Evolutionary conservation across 768 basidiomycete genomes (phyloP), one percentile per base, ranked within the genome.

Genomic region (Daedaleopsis sinensis): DNA sequence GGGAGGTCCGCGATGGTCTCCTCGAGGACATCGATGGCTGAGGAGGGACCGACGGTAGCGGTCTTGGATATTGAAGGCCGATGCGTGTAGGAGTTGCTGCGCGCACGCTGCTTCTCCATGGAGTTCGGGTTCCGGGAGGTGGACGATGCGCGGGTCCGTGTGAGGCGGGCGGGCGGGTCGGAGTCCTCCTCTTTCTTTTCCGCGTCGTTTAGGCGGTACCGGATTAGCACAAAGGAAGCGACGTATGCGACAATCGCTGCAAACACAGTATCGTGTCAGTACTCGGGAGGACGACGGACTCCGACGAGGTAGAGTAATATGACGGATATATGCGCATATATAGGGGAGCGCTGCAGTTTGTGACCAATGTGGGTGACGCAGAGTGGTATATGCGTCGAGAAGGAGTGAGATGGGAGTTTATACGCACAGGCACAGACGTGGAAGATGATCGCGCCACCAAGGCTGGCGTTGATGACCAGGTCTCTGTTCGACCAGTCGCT

Each of bases 151-250:
- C 37, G 47, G 23, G 19, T 49, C 13, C 21, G 47, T 23, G 19
- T 23, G 23, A 23, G 47, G 13, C 39, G 13, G 11, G 39, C 19
- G 15, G 23, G 39, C 1, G 10, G 42, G 49, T 46, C 21, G 6
- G 32, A 37, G 27, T 21, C 10, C 10, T 52, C 44, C 43, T 64
- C 62, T 9, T 16, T 27, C 37, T 59, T 38, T 37, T 77, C 80
- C 5, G 85, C 87, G 65, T 82, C 82, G 63, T 78, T 74, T 10
- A 87, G 73, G 62, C 82, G 82, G 72, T 83, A 84, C 27, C 80
- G 74, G 44, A 85, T 77, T 18, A 87, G 75, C 55, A 85, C 76
- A 72, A 86, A 86, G 19, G 83, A 82, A 12, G 76, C 85, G 49
- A 82, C 65, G 70, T 87, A 87, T 0, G 86, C 79, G 8, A 80